A percentile compares a stretch with the other conserved stretches of the same genome.
These are phyloP conservation scores for Epichloe glyceriae DNA, from an alignment of 2,329 filamentous ascomycete genomes.

Conservation along the genomic window DNA sequence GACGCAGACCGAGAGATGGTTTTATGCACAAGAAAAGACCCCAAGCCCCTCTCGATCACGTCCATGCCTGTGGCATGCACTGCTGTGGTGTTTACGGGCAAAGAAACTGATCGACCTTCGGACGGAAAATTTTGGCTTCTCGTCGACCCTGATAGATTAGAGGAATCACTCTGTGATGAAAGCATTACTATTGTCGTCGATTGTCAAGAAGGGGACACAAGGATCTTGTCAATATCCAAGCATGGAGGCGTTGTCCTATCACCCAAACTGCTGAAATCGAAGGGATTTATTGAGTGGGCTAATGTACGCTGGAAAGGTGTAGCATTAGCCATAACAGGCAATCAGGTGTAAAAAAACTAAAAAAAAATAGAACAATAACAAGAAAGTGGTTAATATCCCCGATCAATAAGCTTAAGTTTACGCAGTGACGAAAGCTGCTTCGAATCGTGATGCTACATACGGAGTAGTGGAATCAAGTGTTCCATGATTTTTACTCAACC, in stretches of 20 bases:
- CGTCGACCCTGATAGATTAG: conserved; percentile 77
- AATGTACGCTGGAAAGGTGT: conserved; percentile 24
- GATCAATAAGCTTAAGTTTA: too few species aligned
- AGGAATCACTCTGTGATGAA: conserved; percentile 77
- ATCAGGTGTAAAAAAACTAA: neutral
- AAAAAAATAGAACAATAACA: conserved; percentile 11
- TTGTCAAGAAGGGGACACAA: conserved; percentile 34
- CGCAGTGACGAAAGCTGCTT: neutral
- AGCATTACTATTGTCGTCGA: conserved; percentile 75
- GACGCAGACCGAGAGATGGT: conserved; percentile 70
- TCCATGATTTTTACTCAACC: neutral
- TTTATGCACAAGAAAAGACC: conserved; percentile 53
- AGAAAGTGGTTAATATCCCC: conserved; percentile 1
- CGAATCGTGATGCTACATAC: too few species aligned
- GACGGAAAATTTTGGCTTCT: conserved; percentile 58
- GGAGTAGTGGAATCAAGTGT: neutral
- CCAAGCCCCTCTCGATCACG: conserved; percentile 43
- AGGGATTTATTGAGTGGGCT: conserved; percentile 33
- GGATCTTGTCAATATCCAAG: conserved; percentile 66
- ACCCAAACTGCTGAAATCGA: conserved; percentile 50
- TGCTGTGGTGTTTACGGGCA: conserved; percentile 63
- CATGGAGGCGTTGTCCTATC: conserved; percentile 63
- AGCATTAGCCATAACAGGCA: conserved; percentile 17
- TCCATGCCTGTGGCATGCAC: conserved; percentile 65
- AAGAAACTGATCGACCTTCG: conserved; percentile 33